These are phyloP conservation scores for Penicillium bialowiezense DNA, from an alignment of 495 filamentous ascomycete genomes.

Conservation along the genomic window DNA sequence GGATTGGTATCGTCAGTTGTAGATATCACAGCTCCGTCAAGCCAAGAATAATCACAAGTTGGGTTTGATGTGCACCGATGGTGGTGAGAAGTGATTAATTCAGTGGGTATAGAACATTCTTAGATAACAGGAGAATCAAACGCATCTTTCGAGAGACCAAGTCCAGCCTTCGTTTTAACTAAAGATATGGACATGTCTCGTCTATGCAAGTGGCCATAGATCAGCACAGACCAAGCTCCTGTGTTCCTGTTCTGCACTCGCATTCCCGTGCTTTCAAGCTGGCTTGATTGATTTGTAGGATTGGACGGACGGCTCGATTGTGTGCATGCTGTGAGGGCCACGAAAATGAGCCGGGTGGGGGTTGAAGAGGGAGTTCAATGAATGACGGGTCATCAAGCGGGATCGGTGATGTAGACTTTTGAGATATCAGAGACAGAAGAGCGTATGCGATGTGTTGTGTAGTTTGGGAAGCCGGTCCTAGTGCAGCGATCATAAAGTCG, in stretches of 20 bases:
- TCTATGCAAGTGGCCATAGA: not conserved
- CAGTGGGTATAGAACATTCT: conserved; percentile 26
- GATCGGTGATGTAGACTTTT: not conserved
- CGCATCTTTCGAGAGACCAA: not conserved
- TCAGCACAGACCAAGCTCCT: not conserved
- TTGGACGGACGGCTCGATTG: not conserved
- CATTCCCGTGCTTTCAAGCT: too few relatives aligned
- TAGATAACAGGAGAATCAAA: conserved; percentile 1
- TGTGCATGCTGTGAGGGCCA: not conserved
- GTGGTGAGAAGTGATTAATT: conserved; percentile 8
- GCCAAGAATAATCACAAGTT: too few relatives aligned
- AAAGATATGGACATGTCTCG: conserved; percentile 4
- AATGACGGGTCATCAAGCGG: not conserved
- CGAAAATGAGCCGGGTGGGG: conserved; percentile 1
- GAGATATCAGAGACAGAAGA: not conserved
- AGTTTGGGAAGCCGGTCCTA: too few relatives aligned
- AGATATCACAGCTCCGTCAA: too few relatives aligned
- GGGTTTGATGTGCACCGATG: too few relatives aligned
- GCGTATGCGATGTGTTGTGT: not conserved
- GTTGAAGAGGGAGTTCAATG: not conserved
- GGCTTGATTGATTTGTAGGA: too few relatives aligned
- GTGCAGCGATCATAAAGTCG: conserved; percentile 64
- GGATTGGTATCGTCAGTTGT: too few relatives aligned
- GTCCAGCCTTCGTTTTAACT: conserved; percentile 3
- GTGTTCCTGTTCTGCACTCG: not conserved